These are phyloP conservation scores for Gyromitra esculenta DNA, from an alignment of 2,329 filamentous ascomycete genomes.

Conservation along the genomic window DNA sequence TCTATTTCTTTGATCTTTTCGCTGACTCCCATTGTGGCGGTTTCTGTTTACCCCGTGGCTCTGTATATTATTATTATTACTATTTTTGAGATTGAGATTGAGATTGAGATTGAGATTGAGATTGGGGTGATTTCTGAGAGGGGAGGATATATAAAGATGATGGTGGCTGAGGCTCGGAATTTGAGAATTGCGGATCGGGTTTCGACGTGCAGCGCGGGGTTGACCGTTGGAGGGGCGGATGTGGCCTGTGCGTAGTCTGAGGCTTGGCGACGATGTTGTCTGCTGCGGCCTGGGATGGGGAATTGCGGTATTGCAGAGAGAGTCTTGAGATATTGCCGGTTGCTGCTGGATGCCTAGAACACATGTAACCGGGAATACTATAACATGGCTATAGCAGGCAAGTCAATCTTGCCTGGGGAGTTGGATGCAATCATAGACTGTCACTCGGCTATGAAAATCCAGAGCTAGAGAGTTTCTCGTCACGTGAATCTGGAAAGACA, in stretches of 20 bases:
- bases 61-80: not conserved
- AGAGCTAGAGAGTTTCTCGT: no score
- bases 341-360: no score
- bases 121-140: not conserved
- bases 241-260: not conserved
- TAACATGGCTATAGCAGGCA: no score
- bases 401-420: no score
- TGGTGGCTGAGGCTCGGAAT: conserved; percentile 6
- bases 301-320: no score
- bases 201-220: conserved; percentile 42
- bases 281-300: no score
- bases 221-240: conserved; percentile 26
- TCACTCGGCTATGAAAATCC: no score
- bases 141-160: not conserved
- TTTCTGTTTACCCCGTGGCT: not conserved
- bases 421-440: no score
- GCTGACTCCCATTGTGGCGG: conserved; percentile 88
- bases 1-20: conserved; percentile 99
- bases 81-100: not conserved
- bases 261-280: not conserved
- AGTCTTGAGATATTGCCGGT: no score
- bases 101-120: not conserved
- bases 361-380: no score
- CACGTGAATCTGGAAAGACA: no score
- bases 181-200: conserved; percentile 20